phyloP scores from a whole-genome alignment of 768 basidiomycete species.

The Xanthoconium stramineum region DNA sequence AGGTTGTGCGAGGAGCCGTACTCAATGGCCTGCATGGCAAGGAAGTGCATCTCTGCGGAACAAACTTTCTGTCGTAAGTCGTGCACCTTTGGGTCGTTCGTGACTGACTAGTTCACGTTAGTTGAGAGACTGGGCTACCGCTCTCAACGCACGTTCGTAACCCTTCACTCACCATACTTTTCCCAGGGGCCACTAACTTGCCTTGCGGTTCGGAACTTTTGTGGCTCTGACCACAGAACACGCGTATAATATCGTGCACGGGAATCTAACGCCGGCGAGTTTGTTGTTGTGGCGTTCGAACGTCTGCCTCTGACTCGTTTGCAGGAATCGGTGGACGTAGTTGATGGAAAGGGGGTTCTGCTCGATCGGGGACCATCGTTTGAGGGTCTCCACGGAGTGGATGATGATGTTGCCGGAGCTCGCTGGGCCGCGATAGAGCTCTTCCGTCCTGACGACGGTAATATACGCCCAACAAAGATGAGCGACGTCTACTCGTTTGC shows the following conservation, averaged over 20 bases:
- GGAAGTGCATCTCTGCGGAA: too few species aligned
- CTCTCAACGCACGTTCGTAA: not conserved
- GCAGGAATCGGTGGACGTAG: conserved; percentile 4
- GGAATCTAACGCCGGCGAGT: conserved; percentile 9
- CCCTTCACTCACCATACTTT: not conserved
- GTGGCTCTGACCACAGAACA: not conserved
- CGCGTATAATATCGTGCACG: not conserved
- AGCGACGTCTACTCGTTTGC: conserved; percentile 15
- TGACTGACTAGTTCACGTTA: not conserved
- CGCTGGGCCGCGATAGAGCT: conserved; percentile 15
- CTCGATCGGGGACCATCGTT: not conserved
- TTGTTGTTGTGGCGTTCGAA: too few species aligned
- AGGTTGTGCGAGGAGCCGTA: too few species aligned
- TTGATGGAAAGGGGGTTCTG: conserved; percentile 2
- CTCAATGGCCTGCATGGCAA: too few species aligned
- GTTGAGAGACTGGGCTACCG: conserved; percentile 10
- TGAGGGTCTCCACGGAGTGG: not conserved
- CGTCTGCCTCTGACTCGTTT: not conserved
- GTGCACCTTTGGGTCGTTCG: not conserved
- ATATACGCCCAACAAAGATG: conserved; percentile 7
- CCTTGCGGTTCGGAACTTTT: too few species aligned
- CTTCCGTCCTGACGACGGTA: not conserved
- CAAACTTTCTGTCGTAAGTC: conserved; percentile 1
- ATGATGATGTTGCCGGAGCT: not conserved
- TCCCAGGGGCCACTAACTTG: not conserved